Conservation (phyloP, 331 rosid species). For the Cydonia oblonga region DNA sequence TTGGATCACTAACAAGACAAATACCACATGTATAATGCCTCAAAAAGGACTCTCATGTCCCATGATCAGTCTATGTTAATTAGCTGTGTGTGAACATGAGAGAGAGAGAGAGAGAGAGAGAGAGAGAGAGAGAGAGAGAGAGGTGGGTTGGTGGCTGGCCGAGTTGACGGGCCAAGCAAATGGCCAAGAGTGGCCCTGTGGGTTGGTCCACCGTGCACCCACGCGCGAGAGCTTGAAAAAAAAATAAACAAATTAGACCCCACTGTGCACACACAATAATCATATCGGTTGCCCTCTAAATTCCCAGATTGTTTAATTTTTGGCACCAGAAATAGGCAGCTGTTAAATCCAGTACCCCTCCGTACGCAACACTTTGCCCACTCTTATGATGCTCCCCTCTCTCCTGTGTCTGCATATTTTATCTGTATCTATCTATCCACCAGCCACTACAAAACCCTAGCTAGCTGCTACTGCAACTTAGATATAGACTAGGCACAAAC, state of each 20-base stretch:
- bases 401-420: constrained; percentile 5
- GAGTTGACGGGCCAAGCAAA: constrained; percentile 25
- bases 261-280: neutral
- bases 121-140: neutral
- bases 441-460: neutral
- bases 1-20: neutral
- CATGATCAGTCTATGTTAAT: neutral
- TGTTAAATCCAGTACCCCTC: constrained; percentile 53
- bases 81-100: neutral
- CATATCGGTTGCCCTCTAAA: constrained; percentile 5
- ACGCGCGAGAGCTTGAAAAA: neutral
- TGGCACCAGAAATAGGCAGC: constrained; percentile 15
- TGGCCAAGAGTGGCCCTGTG: constrained; percentile 13
- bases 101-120: neutral
- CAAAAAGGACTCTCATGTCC: neutral
- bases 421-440: neutral
- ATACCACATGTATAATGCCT: neutral
- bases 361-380: constrained; percentile 26
- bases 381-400: neutral
- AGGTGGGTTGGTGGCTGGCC: constrained; percentile 5
- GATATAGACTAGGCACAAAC: neutral
- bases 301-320: neutral
- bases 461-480: neutral
- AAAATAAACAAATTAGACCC: constrained; percentile 13
- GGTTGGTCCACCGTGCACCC: constrained; percentile 29